Percentiles rank a stretch among this genome's conserved stretches.
Conservation (phyloP, 345 rosid species). For the Garcia nutans region DNA sequence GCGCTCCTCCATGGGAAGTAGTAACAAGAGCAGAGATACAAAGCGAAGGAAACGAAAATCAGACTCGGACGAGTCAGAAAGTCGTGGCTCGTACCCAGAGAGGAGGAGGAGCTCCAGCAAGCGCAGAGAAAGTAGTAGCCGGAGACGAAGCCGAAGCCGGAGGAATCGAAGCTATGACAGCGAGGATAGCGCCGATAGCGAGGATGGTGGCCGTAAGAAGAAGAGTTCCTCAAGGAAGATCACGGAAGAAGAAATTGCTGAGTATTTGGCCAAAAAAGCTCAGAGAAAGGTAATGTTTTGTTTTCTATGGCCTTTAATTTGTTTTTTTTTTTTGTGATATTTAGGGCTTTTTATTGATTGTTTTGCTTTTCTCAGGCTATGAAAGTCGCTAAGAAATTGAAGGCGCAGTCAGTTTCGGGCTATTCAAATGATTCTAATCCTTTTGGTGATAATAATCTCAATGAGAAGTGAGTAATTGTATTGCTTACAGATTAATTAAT, state of each 20-base stretch:
- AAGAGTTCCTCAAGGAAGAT: conserved; percentile 44
- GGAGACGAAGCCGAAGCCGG: conserved; percentile 23
- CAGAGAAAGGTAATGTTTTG: conserved; percentile 61
- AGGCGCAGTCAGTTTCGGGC: conserved; percentile 67
- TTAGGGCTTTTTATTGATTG: neutral
- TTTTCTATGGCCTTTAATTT: no score
- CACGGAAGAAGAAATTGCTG: conserved; percentile 65
- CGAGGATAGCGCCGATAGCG: conserved; percentile 38
- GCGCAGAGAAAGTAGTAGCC: conserved; percentile 8
- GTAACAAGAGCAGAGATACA: conserved; percentile 10
- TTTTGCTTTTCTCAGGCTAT: conserved; percentile 44
- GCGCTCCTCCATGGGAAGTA: conserved; percentile 1
- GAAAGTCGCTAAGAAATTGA: conserved; percentile 77
- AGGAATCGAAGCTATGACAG: conserved; percentile 25
- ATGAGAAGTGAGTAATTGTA: conserved; percentile 56
- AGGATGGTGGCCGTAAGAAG: conserved; percentile 39
- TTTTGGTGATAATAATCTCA: conserved; percentile 92
- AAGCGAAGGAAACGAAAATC: conserved; percentile 31
- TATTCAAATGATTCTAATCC: conserved; percentile 96
- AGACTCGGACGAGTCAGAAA: conserved; percentile 24
- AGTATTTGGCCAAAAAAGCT: conserved; percentile 71
- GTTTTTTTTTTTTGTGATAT: conserved; percentile 10
- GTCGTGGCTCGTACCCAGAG: conserved; percentile 27
- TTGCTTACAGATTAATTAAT: neutral
- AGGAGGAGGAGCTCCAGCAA: conserved; percentile 37